A percentile compares a stretch with the other conserved stretches of the same genome.
These are phyloP conservation scores for Mucor saturninus DNA, from an alignment of 371 early-diverging fungal species.

Conservation along the genomic window DNA sequence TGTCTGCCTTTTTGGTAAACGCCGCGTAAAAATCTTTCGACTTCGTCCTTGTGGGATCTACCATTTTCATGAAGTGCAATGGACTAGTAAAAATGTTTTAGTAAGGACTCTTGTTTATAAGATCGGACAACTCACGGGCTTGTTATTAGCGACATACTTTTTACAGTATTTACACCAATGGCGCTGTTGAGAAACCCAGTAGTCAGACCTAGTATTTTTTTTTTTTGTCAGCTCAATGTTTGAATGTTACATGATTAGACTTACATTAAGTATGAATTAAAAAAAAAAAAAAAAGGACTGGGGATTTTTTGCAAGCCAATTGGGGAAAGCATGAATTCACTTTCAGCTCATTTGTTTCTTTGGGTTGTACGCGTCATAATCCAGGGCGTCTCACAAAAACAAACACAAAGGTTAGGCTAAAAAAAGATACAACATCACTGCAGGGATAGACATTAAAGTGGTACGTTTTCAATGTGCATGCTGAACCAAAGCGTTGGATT, in stretches of 20 bases:
- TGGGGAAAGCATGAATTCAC: no score
- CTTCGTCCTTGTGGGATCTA: constrained; percentile 70
- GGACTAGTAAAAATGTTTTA: constrained; percentile 43
- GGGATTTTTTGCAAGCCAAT: no score
- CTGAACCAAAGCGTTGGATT: no score
- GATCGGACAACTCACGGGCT: constrained; percentile 56
- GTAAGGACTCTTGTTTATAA: constrained; percentile 3
- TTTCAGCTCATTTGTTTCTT: no score
- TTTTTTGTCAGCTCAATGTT: not conserved
- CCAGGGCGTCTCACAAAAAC: not conserved
- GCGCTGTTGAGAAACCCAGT: constrained; percentile 76
- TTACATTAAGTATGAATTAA: not conserved
- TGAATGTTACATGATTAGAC: not conserved
- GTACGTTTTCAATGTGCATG: no score
- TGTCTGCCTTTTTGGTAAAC: constrained; percentile 64
- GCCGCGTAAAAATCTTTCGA: constrained; percentile 69
- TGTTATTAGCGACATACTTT: constrained; percentile 76
- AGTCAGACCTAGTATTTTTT: constrained; percentile 65
- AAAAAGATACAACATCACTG: no score
- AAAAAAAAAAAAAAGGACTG: not conserved
- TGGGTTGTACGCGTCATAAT: no score
- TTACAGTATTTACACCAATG: constrained; percentile 80
- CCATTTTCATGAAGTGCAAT: constrained; percentile 72
- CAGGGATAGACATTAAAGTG: no score
- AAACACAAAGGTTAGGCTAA: not conserved